phyloP scores from a whole-genome alignment of 1,139 yeast species.

The Sugiyamaella grinbergsii region DNA sequence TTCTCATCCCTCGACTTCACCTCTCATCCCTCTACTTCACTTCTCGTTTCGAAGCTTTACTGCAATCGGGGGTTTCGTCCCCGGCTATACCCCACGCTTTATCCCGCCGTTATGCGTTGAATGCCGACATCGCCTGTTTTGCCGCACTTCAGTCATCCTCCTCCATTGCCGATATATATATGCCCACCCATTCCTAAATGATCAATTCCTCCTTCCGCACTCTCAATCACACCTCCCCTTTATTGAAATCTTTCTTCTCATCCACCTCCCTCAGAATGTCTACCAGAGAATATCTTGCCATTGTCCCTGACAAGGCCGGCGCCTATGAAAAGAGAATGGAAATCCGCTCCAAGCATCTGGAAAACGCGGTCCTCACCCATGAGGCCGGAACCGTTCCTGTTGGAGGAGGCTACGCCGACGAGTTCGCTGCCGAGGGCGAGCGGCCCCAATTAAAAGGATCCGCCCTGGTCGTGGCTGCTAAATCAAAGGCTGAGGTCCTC shows the following conservation, averaged over 20 bases:
- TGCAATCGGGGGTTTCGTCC: no score
- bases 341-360: constrained; percentile 61
- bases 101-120: no score
- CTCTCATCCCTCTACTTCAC: no score
- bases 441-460: constrained; percentile 70
- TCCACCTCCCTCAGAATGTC: constrained; percentile 11
- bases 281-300: constrained; percentile 45
- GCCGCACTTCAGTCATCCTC: background rate
- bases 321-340: constrained; percentile 52
- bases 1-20: no score
- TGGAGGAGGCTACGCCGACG: constrained; percentile 47
- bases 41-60: no score
- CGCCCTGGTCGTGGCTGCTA: constrained; percentile 62
- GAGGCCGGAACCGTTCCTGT: constrained; percentile 58
- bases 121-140: no score
- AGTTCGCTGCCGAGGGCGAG: constrained; percentile 46
- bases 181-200: background rate
- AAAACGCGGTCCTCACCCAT: constrained; percentile 54
- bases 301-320: constrained; percentile 69
- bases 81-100: no score
- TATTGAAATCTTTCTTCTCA: background rate
- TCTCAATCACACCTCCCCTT: background rate
- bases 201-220: background rate
- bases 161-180: no score
- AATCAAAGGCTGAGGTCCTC: constrained; percentile 61